Evolutionary conservation across 805 yeast species (phyloP), one percentile per base, ranked within the genome.

Genomic region (Myxozyma neotropica): DNA sequence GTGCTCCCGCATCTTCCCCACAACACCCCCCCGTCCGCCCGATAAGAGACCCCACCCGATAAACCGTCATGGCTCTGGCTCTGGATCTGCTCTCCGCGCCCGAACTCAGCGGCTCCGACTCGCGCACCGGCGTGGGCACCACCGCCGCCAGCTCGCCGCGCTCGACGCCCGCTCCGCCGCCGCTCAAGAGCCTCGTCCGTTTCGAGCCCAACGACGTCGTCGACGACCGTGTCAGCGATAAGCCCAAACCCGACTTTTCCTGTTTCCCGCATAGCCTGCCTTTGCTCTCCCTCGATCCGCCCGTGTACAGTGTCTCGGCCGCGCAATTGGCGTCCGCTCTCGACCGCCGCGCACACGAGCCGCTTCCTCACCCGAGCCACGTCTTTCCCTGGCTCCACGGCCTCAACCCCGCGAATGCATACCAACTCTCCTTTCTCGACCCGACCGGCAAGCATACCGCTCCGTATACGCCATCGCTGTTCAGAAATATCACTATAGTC

Each of bases 321-420:
- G 44, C 58, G 3, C 44, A 36, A 21, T 54, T 63, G 4, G 59
- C 54, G 6, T 52, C 44, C 10, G 71, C 73, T 4, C 53, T 74
- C 15, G 69, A 68, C 52, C 40, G 59, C 21, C 69, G 67, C 35
- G 68, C 70, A 42, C 67, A 70, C 24, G 53, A 64, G 12, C 74
- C 77, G 2, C 69, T 86, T 42, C 96, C 97, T 0, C 81, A 81
- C 2, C 86, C 92, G 19, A 80, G 78, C 24, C 69, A 69, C 10
- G 82, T 92, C 80, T 92, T 91, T 68, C 97, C 97, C 0, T 91
- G 97, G 97, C 77, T 89, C 26, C 96, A 92, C 71, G 94, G 96
- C 0, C 76, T 88, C 45, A 83, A 86, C 62, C 78, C 77, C 13
- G 77, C 78, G 36, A 83, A 84, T 68, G 75, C 78, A 43, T 81